Conservation (phyloP, 768 basidiomycete species). For the Filobasidium wieringae region DNA sequence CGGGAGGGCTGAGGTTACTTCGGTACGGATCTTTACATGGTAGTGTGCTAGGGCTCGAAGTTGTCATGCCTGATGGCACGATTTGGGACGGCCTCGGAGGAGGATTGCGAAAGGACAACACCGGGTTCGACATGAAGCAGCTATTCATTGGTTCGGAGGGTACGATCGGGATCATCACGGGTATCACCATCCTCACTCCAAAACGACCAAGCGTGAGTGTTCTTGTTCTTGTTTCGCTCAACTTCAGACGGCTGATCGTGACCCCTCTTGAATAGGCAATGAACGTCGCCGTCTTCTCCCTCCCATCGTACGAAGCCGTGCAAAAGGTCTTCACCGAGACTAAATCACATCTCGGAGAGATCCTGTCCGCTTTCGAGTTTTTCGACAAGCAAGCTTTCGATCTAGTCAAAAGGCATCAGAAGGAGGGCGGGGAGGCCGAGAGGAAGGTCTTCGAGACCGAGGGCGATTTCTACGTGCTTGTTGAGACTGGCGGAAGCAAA, state of each 20-base stretch:
- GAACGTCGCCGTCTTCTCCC: slow-evolving; percentile 82
- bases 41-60: slow-evolving; percentile 85
- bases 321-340: slow-evolving; percentile 71
- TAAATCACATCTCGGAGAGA: slow-evolving; percentile 76
- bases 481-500: slow-evolving; percentile 88
- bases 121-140: slow-evolving; percentile 95
- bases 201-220: slow-evolving; percentile 45
- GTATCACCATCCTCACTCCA: slow-evolving; percentile 86
- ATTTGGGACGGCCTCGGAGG: slow-evolving; percentile 75
- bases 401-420: slow-evolving; percentile 42
- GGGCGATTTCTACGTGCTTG: slow-evolving; percentile 70
- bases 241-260: background rate
- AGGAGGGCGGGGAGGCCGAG: slow-evolving; percentile 59
- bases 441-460: slow-evolving; percentile 62
- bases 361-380: slow-evolving; percentile 93
- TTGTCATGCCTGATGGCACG: slow-evolving; percentile 86
- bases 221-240: background rate
- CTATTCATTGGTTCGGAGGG: slow-evolving; percentile 97
- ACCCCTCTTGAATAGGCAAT: slow-evolving; percentile 45
- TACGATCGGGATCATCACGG: slow-evolving; percentile 89
- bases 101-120: slow-evolving; percentile 87
- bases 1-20: slow-evolving; percentile 85
- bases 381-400: slow-evolving; percentile 70
- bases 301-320: slow-evolving; percentile 76
- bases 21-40: slow-evolving; percentile 94